phyloP scores from a whole-genome alignment of 2,329 filamentous ascomycete species.

The Aspergillus flavus region DNA sequence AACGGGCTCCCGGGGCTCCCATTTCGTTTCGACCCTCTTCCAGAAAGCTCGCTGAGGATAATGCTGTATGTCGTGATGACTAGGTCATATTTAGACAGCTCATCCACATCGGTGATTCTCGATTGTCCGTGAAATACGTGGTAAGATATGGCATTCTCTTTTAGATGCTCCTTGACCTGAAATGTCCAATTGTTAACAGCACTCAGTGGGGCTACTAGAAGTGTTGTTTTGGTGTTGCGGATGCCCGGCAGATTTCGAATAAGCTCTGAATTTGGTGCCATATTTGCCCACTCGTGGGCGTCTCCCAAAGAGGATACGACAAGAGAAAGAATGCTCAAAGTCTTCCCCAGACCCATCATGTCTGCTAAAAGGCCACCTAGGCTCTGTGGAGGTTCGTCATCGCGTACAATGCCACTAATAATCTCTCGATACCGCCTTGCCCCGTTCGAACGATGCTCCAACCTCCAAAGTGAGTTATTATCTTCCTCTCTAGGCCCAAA shows the following conservation, averaged over 20 bases:
- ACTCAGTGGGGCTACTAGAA: slow-evolving; percentile 86
- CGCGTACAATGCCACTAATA: slow-evolving; percentile 72
- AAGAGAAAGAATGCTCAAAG: slow-evolving; percentile 80
- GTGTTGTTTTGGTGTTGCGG: slow-evolving; percentile 74
- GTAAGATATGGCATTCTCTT: slow-evolving; percentile 64
- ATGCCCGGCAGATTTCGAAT: slow-evolving; percentile 36
- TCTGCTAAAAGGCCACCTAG: slow-evolving; percentile 77
- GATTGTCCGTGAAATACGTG: slow-evolving; percentile 86
- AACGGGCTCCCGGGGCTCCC: slow-evolving; percentile 65
- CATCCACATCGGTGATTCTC: slow-evolving; percentile 68
- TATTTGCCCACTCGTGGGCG: slow-evolving; percentile 63
- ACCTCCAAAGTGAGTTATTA: slow-evolving; percentile 77
- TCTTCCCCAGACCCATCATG: slow-evolving; percentile 90
- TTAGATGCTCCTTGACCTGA: slow-evolving; percentile 82
- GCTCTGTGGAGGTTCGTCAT: slow-evolving; percentile 64
- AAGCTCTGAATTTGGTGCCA: slow-evolving; percentile 50
- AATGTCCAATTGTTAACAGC: slow-evolving; percentile 94
- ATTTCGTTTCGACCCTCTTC: slow-evolving; percentile 63
- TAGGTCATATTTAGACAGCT: slow-evolving; percentile 74
- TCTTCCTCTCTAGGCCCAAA: slow-evolving; percentile 61
- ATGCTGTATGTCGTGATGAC: slow-evolving; percentile 94
- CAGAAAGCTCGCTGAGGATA: slow-evolving; percentile 74
- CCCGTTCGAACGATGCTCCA: slow-evolving; percentile 59
- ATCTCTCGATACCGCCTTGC: slow-evolving; percentile 74
- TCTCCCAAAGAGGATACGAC: slow-evolving; percentile 67